Percentiles rank a stretch among this genome's conserved stretches.
Evolutionary conservation across 2,329 filamentous ascomycete genomes (phyloP).

Genomic region (Shiraia bambusicola): DNA sequence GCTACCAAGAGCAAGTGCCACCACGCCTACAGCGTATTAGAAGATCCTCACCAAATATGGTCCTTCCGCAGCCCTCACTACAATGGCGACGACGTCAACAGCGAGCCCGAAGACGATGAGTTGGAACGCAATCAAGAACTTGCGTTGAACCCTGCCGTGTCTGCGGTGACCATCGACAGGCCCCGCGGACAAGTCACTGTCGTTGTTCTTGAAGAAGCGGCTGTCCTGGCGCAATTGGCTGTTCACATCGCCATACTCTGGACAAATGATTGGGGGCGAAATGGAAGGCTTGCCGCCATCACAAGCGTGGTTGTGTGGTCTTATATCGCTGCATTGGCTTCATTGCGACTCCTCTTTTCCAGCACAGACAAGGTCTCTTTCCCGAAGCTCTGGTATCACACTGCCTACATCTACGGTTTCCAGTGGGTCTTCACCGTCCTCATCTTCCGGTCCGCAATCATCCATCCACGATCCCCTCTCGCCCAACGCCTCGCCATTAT

Average conservation of each 20-base stretch:
- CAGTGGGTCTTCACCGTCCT: slow-evolving; percentile 78
- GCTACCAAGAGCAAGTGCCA: slow-evolving; percentile 55
- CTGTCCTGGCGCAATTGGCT: slow-evolving; percentile 69
- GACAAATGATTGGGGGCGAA: slow-evolving; percentile 59
- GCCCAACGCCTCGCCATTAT: slow-evolving; percentile 66
- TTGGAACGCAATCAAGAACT: slow-evolving; percentile 58
- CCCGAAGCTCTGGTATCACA: slow-evolving; percentile 88
- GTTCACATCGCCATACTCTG: slow-evolving; percentile 67
- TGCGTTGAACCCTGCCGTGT: slow-evolving; percentile 57
- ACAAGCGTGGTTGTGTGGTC: slow-evolving; percentile 73
- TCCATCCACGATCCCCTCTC: slow-evolving; percentile 69
- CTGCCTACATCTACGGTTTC: slow-evolving; percentile 75
- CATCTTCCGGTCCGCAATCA: slow-evolving; percentile 80
- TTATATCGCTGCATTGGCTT: slow-evolving; percentile 75
- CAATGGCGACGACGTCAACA: slow-evolving; percentile 44
- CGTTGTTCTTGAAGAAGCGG: slow-evolving; percentile 72
- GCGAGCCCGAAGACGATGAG: slow-evolving; percentile 61
- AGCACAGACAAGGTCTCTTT: slow-evolving; percentile 63
- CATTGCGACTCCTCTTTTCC: slow-evolving; percentile 68
- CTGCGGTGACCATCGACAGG: slow-evolving; percentile 68
- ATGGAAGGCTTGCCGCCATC: slow-evolving; percentile 62
- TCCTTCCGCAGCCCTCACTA: slow-evolving; percentile 34
- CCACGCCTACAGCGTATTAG: slow-evolving; percentile 60
- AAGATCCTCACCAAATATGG: slow-evolving; percentile 47
- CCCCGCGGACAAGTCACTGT: slow-evolving; percentile 72